phyloP scores from a whole-genome alignment of 495 filamentous ascomycete species.

The Thermothielavioides terrestris region DNA sequence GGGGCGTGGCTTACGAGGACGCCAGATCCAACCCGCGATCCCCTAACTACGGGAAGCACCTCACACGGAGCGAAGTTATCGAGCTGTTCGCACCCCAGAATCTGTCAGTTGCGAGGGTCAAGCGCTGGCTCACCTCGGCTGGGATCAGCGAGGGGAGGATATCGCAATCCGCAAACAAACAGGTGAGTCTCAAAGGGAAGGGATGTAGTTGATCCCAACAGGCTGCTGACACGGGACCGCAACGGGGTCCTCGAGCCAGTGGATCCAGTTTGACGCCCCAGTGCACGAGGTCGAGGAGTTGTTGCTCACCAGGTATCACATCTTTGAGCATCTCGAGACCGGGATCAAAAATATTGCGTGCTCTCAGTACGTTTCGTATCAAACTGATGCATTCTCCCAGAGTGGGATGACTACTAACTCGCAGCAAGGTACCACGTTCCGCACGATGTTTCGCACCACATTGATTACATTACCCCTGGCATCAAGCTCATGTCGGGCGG shows the following conservation, averaged over 20 bases:
- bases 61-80: conserved; percentile 39
- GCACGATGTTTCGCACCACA: conserved; percentile 39
- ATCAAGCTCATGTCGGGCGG: conserved; percentile 31
- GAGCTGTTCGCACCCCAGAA: conserved; percentile 44
- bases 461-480: conserved; percentile 53
- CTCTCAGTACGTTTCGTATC: conserved; percentile 11
- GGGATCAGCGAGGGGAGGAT: conserved; percentile 37
- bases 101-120: conserved; percentile 36
- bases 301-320: conserved; percentile 46
- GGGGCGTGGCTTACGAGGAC: too few relatives aligned
- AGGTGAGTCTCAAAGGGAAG: conserved; percentile 24
- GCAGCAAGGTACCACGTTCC: conserved; percentile 43
- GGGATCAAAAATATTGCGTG: conserved; percentile 24
- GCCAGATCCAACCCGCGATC: conserved; percentile 62
- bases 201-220: conserved; percentile 6
- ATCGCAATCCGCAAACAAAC: conserved; percentile 19
- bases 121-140: conserved; percentile 40
- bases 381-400: background rate
- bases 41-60: conserved; percentile 46
- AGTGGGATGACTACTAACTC: background rate
- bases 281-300: conserved; percentile 45
- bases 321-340: conserved; percentile 38
- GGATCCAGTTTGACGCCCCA: conserved; percentile 48
- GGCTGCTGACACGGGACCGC: background rate
- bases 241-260: conserved; percentile 14